These are phyloP conservation scores for Nelumbo lutea DNA, from an alignment of 164 flowering plant species.

Conservation along the genomic window DNA sequence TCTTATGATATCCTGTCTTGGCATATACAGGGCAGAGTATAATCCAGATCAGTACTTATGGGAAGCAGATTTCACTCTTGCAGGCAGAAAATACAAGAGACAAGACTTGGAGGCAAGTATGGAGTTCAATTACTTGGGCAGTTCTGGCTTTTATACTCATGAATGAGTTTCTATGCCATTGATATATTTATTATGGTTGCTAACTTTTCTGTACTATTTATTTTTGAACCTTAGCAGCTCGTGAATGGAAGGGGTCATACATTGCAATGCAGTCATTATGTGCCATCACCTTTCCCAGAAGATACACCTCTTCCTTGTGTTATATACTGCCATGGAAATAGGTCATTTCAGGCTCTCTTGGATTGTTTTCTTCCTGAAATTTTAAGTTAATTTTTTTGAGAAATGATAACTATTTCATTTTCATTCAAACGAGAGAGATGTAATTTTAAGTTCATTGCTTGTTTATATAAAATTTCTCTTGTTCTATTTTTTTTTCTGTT, in stretches of 20 bases:
- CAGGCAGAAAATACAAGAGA: constrained; percentile 73
- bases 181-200: constrained; percentile 2
- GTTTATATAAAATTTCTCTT: background rate
- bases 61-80: constrained; percentile 85
- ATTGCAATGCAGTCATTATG: constrained; percentile 82
- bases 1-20: constrained; percentile 7
- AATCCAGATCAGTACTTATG: constrained; percentile 92
- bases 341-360: constrained; percentile 28
- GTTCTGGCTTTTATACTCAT: constrained; percentile 11
- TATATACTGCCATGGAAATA: constrained; percentile 96
- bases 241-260: constrained; percentile 61
- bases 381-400: no score
- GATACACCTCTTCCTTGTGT: constrained; percentile 90
- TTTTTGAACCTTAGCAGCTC: constrained; percentile 44
- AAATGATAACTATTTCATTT: no score
- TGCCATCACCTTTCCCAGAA: constrained; percentile 63
- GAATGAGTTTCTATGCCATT: background rate
- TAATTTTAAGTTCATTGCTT: background rate
- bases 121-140: constrained; percentile 29
- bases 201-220: constrained; percentile 8
- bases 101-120: constrained; percentile 96
- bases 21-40: constrained; percentile 72
- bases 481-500: background rate
- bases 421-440: no score
- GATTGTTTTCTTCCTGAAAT: background rate